Evolutionary conservation across 257 asterid species (phyloP).

Genomic region (Fraxinus anomala): DNA sequence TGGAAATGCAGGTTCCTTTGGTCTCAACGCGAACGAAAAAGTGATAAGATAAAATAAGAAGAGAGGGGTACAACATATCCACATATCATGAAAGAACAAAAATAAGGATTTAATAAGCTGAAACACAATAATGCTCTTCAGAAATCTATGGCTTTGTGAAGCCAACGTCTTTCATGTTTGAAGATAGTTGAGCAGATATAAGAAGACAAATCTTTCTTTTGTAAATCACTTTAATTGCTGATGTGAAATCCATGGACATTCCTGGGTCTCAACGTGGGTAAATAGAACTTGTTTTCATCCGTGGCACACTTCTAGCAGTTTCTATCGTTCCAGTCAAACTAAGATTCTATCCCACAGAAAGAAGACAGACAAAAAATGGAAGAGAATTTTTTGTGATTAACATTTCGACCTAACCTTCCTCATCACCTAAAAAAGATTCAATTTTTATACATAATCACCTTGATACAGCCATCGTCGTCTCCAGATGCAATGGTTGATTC

Average conservation of each 20-base stretch:
- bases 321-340: slow-evolving; percentile 18
- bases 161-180: not conserved
- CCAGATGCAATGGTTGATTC: slow-evolving; percentile 90
- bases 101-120: not conserved
- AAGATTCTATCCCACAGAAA: not conserved
- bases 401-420: slow-evolving; percentile 9
- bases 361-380: slow-evolving; percentile 4
- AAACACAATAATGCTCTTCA: not conserved
- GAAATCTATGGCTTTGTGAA: not conserved
- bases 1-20: not conserved
- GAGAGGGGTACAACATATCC: not conserved
- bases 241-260: not conserved
- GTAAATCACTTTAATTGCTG: not conserved
- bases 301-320: not conserved
- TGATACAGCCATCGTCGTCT: slow-evolving; percentile 83
- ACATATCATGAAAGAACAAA: not conserved
- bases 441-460: slow-evolving; percentile 50
- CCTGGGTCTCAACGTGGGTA: not conserved
- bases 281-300: not conserved
- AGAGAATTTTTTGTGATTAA: not conserved
- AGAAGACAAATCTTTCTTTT: not conserved
- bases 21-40: not conserved
- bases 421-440: not conserved
- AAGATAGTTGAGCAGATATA: slow-evolving; percentile 1
- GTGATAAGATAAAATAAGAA: not conserved